phyloP scores from a whole-genome alignment of 768 basidiomycete genomes.

The Trametes coccinea region DNA sequence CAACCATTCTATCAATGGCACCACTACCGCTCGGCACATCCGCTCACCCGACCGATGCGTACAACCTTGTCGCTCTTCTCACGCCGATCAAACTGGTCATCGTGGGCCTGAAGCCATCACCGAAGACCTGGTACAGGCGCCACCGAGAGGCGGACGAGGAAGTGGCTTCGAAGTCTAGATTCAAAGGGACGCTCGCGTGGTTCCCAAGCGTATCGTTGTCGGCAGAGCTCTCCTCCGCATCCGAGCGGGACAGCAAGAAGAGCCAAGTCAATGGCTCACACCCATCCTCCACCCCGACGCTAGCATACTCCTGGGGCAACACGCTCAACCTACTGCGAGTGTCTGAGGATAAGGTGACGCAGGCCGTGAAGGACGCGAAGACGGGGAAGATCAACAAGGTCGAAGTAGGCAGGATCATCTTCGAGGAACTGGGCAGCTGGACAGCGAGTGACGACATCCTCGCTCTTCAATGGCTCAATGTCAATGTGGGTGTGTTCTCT shows the following conservation, averaged over 20 bases:
- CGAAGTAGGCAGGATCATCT: slow-evolving; percentile 65
- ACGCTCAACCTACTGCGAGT: slow-evolving; percentile 66
- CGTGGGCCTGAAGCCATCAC: slow-evolving; percentile 88
- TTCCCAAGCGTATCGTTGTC: slow-evolving; percentile 59
- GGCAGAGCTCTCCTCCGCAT: slow-evolving; percentile 16
- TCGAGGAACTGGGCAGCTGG: slow-evolving; percentile 64
- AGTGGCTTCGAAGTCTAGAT: slow-evolving; percentile 41
- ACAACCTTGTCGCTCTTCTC: slow-evolving; percentile 80
- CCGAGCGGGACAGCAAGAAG: slow-evolving; percentile 29
- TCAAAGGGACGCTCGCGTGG: slow-evolving; percentile 77
- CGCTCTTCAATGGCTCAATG: slow-evolving; percentile 86
- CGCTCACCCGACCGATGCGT: slow-evolving; percentile 74
- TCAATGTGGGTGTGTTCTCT: slow-evolving; percentile 65
- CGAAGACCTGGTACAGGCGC: slow-evolving; percentile 89
- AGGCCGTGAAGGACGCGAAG: slow-evolving; percentile 50
- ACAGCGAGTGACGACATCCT: slow-evolving; percentile 61
- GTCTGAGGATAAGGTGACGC: slow-evolving; percentile 56
- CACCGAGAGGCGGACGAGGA: slow-evolving; percentile 54
- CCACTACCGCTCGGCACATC: slow-evolving; percentile 80
- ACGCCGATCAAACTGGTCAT: slow-evolving; percentile 91
- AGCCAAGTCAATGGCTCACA: slow-evolving; percentile 21
- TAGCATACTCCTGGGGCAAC: slow-evolving; percentile 87
- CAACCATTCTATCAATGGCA: slow-evolving; percentile 74
- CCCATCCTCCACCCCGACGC: slow-evolving; percentile 47
- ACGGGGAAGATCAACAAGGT: slow-evolving; percentile 59